A percentile compares a stretch with the other conserved stretches of the same genome.
phyloP scores from a whole-genome alignment of 2,329 filamentous ascomycete genomes.

The Diaporthe sp. region DNA sequence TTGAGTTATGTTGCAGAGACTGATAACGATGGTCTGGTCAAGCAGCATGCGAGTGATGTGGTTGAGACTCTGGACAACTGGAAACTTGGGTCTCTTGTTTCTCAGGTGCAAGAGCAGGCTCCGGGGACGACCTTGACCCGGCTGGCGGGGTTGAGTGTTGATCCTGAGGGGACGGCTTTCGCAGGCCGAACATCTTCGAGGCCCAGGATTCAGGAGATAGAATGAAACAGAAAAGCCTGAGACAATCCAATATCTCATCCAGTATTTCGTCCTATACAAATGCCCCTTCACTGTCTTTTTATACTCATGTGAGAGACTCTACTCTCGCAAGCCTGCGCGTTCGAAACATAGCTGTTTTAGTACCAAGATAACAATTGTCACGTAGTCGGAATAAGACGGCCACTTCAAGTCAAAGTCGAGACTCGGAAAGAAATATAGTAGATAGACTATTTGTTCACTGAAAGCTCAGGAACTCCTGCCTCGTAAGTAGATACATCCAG shows the following conservation, averaged over 20 bases:
- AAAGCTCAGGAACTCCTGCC: background rate
- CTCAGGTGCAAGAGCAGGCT: slow-evolving; percentile 41
- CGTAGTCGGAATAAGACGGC: background rate
- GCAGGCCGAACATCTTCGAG: slow-evolving; percentile 40
- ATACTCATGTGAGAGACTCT: too few relatives aligned
- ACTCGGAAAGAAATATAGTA: background rate
- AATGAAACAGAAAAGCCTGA: slow-evolving; percentile 54
- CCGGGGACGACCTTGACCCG: slow-evolving; percentile 42
- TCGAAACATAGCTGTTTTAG: too few relatives aligned
- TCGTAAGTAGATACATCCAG: background rate
- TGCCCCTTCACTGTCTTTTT: background rate
- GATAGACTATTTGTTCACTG: background rate
- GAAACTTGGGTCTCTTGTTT: slow-evolving; percentile 56
- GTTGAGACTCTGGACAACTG: slow-evolving; percentile 75
- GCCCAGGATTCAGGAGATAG: slow-evolving; percentile 71
- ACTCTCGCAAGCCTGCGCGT: too few relatives aligned
- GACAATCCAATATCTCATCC: background rate
- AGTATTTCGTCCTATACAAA: too few relatives aligned
- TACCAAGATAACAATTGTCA: background rate
- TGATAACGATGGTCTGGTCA: slow-evolving; percentile 77
- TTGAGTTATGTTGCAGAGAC: slow-evolving; percentile 73
- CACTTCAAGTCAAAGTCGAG: too few relatives aligned
- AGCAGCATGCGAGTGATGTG: slow-evolving; percentile 75
- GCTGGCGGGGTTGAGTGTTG: slow-evolving; percentile 59
- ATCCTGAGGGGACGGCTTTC: slow-evolving; percentile 44